A percentile compares a stretch with the other conserved stretches of the same genome.
Conservation (phyloP, 805 yeast species). For the Candida sphagnicola region DNA sequence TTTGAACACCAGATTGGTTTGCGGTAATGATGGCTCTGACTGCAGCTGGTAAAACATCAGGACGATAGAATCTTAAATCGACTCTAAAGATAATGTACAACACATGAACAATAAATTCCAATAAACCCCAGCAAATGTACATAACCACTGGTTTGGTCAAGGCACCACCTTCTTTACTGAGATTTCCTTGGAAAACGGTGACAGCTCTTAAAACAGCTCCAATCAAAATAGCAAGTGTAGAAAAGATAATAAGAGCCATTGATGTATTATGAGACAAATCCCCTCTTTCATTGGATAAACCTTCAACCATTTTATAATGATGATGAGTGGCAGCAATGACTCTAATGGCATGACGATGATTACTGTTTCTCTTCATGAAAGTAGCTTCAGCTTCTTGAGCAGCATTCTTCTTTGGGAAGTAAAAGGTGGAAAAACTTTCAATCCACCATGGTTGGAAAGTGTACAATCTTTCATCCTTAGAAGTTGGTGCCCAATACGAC, state of each 20-base stretch:
- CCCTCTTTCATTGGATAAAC: slow-evolving; percentile 38
- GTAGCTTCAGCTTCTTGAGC: slow-evolving; percentile 44
- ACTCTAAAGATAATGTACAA: slow-evolving; percentile 61
- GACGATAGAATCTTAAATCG: slow-evolving; percentile 77
- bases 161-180: slow-evolving; percentile 10
- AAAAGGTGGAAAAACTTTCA: slow-evolving; percentile 54
- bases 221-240: slow-evolving; percentile 48
- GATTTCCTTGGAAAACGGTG: slow-evolving; percentile 17
- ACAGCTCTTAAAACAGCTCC: slow-evolving; percentile 48
- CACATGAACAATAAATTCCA: slow-evolving; percentile 56
- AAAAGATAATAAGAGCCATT: slow-evolving; percentile 40
- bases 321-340: slow-evolving; percentile 59
- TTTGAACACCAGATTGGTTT: slow-evolving; percentile 31
- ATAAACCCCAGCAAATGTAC: slow-evolving; percentile 66
- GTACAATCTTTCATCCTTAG: slow-evolving; percentile 44
- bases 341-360: slow-evolving; percentile 49
- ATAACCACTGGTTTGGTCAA: slow-evolving; percentile 51
- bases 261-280: slow-evolving; percentile 51
- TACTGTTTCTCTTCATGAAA: slow-evolving; percentile 46
- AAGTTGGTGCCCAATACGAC: slow-evolving; percentile 56
- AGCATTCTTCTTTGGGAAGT: slow-evolving; percentile 57
- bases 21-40: slow-evolving; percentile 41
- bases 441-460: slow-evolving; percentile 81
- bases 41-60: slow-evolving; percentile 48
- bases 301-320: slow-evolving; percentile 33